A percentile compares a stretch with the other conserved stretches of the same genome.
Evolutionary conservation across 352 stramenopile genomes (phyloP).

Genomic region (Phytophthora hybrid): DNA sequence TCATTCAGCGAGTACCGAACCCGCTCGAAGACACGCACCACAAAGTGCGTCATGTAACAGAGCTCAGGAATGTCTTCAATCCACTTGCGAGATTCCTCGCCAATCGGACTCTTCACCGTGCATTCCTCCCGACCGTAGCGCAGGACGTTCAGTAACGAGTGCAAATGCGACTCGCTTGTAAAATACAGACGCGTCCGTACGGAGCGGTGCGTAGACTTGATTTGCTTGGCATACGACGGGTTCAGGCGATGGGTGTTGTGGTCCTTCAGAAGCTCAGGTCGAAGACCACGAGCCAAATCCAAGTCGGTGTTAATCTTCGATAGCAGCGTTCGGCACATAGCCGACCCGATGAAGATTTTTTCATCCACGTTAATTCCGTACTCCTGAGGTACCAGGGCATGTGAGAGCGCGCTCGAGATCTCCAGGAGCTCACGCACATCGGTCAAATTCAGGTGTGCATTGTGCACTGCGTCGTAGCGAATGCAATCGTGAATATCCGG

Average conservation of each 20-base stretch:
- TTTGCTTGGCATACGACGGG: slow-evolving; percentile 84
- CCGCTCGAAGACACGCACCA: slow-evolving; percentile 98
- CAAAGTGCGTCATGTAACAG: slow-evolving; percentile 99
- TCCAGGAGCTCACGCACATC: slow-evolving; percentile 95
- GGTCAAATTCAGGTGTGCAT: slow-evolving; percentile 94
- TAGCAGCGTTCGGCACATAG: slow-evolving; percentile 88
- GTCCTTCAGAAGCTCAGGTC: slow-evolving; percentile 54
- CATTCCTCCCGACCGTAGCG: slow-evolving; percentile 83
- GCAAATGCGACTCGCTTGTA: slow-evolving; percentile 99
- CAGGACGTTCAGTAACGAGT: slow-evolving; percentile 99
- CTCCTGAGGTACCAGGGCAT: slow-evolving; percentile 88
- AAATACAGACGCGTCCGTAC: slow-evolving; percentile 99
- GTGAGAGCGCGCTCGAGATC: slow-evolving; percentile 94
- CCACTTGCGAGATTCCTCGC: slow-evolving; percentile 84
- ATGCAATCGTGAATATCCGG: slow-evolving; percentile 99
- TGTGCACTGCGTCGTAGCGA: slow-evolving; percentile 98
- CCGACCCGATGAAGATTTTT: slow-evolving; percentile 88
- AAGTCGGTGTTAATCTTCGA: slow-evolving; percentile 92
- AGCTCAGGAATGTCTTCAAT: slow-evolving; percentile 95
- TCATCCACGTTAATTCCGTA: slow-evolving; percentile 91
- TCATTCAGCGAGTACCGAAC: slow-evolving; percentile 72
- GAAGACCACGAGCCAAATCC: slow-evolving; percentile 74
- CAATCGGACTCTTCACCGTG: slow-evolving; percentile 59
- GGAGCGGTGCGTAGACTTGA: slow-evolving; percentile 94
- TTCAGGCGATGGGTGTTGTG: slow-evolving; percentile 85